Percentiles rank a stretch among this genome's conserved stretches.
phyloP scores from a whole-genome alignment of 352 stramenopile species.

The Pseudoperonospora humuli region DNA sequence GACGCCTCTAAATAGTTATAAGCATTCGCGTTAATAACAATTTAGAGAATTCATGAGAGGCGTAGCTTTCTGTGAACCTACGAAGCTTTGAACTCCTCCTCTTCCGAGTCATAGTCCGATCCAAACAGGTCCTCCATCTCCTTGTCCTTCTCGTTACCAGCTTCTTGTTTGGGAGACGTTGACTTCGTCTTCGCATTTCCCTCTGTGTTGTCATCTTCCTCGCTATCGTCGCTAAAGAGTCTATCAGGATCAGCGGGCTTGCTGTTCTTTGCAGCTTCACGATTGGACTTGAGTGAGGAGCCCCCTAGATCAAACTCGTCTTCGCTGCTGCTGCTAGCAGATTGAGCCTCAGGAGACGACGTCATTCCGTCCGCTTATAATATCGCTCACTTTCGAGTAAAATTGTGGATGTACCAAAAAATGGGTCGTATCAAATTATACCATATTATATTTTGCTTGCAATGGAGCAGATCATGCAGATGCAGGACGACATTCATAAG shows the following conservation, averaged over 20 bases:
- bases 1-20: conserved; percentile 45
- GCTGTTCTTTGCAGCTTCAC: neutral
- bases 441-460: neutral
- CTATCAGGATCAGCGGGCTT: conserved; percentile 31
- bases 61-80: conserved; percentile 21
- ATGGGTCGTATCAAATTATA: neutral
- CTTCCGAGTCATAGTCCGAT: conserved; percentile 84
- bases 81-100: conserved; percentile 85
- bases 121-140: conserved; percentile 87
- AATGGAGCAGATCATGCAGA: conserved; percentile 88
- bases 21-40: conserved; percentile 1
- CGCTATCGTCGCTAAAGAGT: conserved; percentile 70
- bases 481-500: conserved; percentile 89
- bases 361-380: no score
- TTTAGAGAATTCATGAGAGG: neutral
- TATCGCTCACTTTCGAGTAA: no score
- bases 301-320: conserved; percentile 68
- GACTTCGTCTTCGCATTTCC: conserved; percentile 16
- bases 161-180: conserved; percentile 23
- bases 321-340: conserved; percentile 62
- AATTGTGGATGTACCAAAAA: neutral
- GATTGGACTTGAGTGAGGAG: conserved; percentile 18
- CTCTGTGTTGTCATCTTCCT: conserved; percentile 22
- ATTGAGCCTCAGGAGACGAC: conserved; percentile 50
- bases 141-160: conserved; percentile 40